These are phyloP conservation scores for Exophiala calicioides DNA, from an alignment of 2,329 filamentous ascomycete genomes.

Conservation along the genomic window DNA sequence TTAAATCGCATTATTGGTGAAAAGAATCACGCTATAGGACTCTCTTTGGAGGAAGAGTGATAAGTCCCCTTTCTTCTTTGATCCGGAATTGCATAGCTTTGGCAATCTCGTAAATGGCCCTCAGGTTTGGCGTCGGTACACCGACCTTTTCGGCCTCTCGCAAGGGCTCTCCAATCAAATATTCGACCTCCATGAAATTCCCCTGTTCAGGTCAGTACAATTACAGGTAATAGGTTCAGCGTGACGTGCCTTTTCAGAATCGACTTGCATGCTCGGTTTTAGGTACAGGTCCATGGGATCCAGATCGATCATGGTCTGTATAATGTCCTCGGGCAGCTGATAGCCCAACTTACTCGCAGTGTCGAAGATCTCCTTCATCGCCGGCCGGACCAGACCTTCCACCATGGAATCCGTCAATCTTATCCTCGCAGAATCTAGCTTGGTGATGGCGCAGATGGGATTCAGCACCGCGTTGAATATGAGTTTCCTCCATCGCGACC, in stretches of 20 bases:
- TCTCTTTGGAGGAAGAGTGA: no score
- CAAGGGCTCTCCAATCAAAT: conserved; percentile 58
- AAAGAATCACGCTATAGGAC: no score
- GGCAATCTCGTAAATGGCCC: conserved; percentile 31
- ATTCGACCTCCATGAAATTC: conserved; percentile 59
- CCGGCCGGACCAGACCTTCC: conserved; percentile 52
- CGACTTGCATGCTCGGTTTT: conserved; percentile 57
- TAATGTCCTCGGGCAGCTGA: conserved; percentile 45
- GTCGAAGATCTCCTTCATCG: conserved; percentile 48
- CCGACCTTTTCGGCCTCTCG: conserved; percentile 51
- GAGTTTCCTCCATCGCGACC: conserved; percentile 41
- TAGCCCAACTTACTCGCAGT: conserved; percentile 48
- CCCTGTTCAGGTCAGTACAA: conserved; percentile 38
- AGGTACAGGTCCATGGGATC: conserved; percentile 52
- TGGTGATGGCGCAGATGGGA: conserved; percentile 52
- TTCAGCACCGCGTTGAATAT: conserved; percentile 55
- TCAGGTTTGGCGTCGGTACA: conserved; percentile 39
- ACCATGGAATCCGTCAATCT: conserved; percentile 48
- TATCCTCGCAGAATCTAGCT: conserved; percentile 54
- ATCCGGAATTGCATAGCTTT: conserved; percentile 32
- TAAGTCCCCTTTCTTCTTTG: conserved; percentile 29
- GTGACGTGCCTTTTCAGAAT: conserved; percentile 48
- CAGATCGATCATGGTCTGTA: conserved; percentile 50
- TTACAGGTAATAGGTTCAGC: neutral
- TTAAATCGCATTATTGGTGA: no score